phyloP scores from a whole-genome alignment of 305 asterid species.

The Fraxinus platypoda region DNA sequence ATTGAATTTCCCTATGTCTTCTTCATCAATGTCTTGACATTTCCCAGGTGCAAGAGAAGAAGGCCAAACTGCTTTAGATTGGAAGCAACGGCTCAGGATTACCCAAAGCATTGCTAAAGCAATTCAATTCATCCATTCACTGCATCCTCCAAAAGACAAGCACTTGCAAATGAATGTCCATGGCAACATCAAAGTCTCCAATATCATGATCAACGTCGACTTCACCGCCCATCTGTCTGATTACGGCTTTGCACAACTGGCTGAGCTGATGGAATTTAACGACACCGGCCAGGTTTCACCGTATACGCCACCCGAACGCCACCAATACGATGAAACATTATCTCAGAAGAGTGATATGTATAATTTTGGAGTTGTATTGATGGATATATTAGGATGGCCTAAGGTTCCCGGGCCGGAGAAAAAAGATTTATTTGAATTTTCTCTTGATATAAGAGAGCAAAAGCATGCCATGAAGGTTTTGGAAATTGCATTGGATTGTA shows the following conservation, averaged over 20 bases:
- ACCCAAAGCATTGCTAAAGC: slow-evolving; percentile 40
- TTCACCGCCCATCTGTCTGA: slow-evolving; percentile 44
- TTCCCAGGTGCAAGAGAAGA: slow-evolving; percentile 44
- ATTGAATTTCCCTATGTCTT: too few species aligned
- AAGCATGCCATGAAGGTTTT: slow-evolving; percentile 30
- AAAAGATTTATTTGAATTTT: slow-evolving; percentile 24
- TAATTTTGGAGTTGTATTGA: slow-evolving; percentile 47
- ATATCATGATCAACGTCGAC: slow-evolving; percentile 46
- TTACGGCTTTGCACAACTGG: slow-evolving; percentile 52
- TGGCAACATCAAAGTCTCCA: slow-evolving; percentile 58
- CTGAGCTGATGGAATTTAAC: slow-evolving; percentile 30
- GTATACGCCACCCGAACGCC: background rate
- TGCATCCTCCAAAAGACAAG: slow-evolving; percentile 33
- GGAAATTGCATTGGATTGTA: slow-evolving; percentile 38
- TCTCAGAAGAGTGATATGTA: slow-evolving; percentile 42
- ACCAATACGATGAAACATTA: slow-evolving; percentile 11
- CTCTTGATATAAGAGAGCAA: slow-evolving; percentile 26
- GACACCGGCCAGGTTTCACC: slow-evolving; percentile 29
- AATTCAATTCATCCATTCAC: slow-evolving; percentile 50
- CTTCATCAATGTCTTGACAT: background rate
- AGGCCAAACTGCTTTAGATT: slow-evolving; percentile 47
- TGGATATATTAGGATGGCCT: slow-evolving; percentile 43
- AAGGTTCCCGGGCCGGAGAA: background rate
- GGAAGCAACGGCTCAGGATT: slow-evolving; percentile 48
- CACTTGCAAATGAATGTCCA: slow-evolving; percentile 43